A percentile compares a stretch with the other conserved stretches of the same genome.
Evolutionary conservation across 176 grass and related monocot species (phyloP).

Genomic region (Dendrocalamus sinicus): DNA sequence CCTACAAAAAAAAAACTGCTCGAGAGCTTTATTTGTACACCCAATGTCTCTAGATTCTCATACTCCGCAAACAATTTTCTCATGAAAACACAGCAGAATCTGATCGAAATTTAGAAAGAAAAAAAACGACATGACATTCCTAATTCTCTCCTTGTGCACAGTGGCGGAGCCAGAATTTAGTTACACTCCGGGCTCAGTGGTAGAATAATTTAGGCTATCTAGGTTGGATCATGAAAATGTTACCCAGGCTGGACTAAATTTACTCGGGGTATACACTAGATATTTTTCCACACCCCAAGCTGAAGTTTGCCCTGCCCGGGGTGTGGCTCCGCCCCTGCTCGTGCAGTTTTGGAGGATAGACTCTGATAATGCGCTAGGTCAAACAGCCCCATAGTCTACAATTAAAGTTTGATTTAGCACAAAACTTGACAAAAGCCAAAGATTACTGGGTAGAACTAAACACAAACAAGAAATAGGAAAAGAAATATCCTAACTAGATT

Average conservation of each 20-base stretch:
- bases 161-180: too few relatives aligned
- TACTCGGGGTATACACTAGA: too few relatives aligned
- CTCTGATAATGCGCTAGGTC: background rate
- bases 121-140: background rate
- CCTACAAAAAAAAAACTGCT: background rate
- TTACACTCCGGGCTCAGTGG: too few relatives aligned
- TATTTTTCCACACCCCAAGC: too few relatives aligned
- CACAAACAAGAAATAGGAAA: background rate
- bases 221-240: too few relatives aligned
- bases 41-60: background rate
- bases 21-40: background rate
- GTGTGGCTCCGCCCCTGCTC: too few relatives aligned
- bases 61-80: background rate
- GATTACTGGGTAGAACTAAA: background rate
- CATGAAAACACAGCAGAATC: constrained; percentile 15
- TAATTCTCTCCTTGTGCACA: too few relatives aligned
- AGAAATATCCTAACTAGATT: background rate
- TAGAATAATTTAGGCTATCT: too few relatives aligned
- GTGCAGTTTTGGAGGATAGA: background rate
- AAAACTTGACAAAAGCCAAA: background rate
- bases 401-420: background rate
- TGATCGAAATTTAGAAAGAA: background rate
- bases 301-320: too few relatives aligned
- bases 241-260: too few relatives aligned
- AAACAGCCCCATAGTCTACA: background rate